Evolutionary conservation across 2,329 filamentous ascomycete species (phyloP), one percentile per base, ranked within the genome.

Genomic region (Ascochyta koolunga): DNA sequence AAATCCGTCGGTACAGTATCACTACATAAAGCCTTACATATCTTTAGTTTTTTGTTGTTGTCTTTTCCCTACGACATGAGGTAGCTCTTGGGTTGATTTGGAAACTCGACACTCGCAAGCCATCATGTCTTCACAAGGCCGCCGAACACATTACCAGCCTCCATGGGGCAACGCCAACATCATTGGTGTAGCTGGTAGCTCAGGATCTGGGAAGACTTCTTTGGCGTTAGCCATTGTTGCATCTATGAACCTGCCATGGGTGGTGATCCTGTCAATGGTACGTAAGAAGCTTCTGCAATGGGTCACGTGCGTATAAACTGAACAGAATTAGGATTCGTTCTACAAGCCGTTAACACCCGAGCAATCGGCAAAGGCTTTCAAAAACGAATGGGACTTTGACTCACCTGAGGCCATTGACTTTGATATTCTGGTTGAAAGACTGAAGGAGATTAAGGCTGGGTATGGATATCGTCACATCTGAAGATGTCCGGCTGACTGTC

Each of bases 151-250:
- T 66, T 99, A 98, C 77, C 89, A 88, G 59, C 95, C 95, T 57
- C 95, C 95, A 74, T 99, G 95, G 95, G 90, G 90, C 45, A 90
- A 98, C 77, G 87, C 96, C 66, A 93, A 90, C 78, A 97, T 99
- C 68, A 97, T 99, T 73, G 95, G 92, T 44, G 89, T 99, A 66
- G 93, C 95, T 61, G 95, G 95, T 32, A 95, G 91, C 76, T 98
- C 93, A 24, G 95, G 95, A 36, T 98, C 93, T 22, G 88, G 93
- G 53, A 99, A 99, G 81, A 97, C 93, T 6, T 97, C 93, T 6
- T 80, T 99, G 48, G 93, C 95, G 27, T 85, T 96, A 72, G 91
- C 93, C 60, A 96, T 99, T 65, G 90, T 98, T 61, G 88, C 85
- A 67, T 88, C 90, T 68, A 80, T 99, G 66, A 96, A 95, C 76